Evolutionary conservation across 1,284 basidiomycete species (phyloP).

Genomic region (Irpex lacteus): DNA sequence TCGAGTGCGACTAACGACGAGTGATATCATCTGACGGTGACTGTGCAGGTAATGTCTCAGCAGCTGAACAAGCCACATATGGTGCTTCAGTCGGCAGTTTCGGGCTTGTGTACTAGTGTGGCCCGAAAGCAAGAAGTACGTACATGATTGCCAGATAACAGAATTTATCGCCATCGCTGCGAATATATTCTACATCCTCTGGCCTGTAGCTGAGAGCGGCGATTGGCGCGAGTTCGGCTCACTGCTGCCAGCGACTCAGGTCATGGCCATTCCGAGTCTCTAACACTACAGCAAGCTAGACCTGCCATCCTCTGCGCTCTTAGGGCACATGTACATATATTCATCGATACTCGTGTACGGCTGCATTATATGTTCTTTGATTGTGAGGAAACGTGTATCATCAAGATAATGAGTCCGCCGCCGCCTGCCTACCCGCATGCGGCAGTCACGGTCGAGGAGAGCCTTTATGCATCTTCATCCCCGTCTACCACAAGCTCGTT

Average conservation of each 20-base stretch:
- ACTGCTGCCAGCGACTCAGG: neutral
- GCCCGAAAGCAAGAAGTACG: neutral
- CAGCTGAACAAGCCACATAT: neutral
- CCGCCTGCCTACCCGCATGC: neutral
- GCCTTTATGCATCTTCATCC: slow-evolving; percentile 12
- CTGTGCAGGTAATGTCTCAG: too few relatives aligned
- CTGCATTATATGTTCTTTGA: neutral
- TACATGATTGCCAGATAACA: neutral
- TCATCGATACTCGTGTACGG: slow-evolving; percentile 11
- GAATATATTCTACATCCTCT: neutral
- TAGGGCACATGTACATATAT: neutral
- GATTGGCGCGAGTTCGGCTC: neutral
- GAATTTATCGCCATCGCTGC: neutral
- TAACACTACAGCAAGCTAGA: neutral
- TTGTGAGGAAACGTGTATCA: slow-evolving; percentile 4
- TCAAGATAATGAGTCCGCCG: slow-evolving; percentile 9
- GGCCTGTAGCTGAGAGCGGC: neutral
- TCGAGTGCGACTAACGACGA: too few relatives aligned
- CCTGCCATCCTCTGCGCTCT: neutral
- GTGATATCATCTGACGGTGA: too few relatives aligned
- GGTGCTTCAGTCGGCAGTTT: neutral
- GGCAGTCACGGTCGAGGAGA: neutral
- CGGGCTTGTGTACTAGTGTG: neutral
- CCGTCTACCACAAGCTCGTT: slow-evolving; percentile 9
- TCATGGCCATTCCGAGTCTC: too few relatives aligned